Evolutionary conservation across 2,329 filamentous ascomycete genomes (phyloP).

Genomic region (Sporothrix brunneoviolacea): DNA sequence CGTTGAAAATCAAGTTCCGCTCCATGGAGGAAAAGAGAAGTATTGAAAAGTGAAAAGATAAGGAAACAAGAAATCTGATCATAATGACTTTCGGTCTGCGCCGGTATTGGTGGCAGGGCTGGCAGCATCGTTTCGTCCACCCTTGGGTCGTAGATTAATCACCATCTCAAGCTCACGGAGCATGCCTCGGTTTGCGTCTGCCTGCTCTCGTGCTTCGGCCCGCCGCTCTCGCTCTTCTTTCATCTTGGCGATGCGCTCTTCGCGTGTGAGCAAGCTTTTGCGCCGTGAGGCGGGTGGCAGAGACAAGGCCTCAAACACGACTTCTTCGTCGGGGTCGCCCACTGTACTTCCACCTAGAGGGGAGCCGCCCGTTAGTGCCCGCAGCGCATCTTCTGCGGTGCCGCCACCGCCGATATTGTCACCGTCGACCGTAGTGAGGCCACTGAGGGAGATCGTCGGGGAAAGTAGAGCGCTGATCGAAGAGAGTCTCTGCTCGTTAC

Average conservation of each 20-base stretch:
- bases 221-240: constrained; percentile 77
- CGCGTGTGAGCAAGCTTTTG: constrained; percentile 66
- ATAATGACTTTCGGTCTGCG: constrained; percentile 8
- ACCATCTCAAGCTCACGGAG: constrained; percentile 87
- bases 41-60: background rate
- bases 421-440: constrained; percentile 57
- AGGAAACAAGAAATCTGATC: background rate
- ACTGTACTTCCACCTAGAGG: constrained; percentile 30
- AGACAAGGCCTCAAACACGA: constrained; percentile 89
- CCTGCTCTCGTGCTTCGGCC: constrained; percentile 62
- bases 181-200: constrained; percentile 82
- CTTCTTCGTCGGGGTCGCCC: constrained; percentile 58
- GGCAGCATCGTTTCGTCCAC: background rate
- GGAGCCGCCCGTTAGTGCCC: constrained; percentile 61
- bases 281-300: constrained; percentile 54
- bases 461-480: constrained; percentile 55
- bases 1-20: too few relatives aligned
- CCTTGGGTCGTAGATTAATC: constrained; percentile 47
- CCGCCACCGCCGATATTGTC: constrained; percentile 19
- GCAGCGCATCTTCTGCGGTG: constrained; percentile 55
- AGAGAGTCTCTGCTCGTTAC: constrained; percentile 64
- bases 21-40: background rate
- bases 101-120: background rate
- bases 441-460: constrained; percentile 57
- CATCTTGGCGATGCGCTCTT: constrained; percentile 82